Percentiles rank a stretch among this genome's conserved stretches.
phyloP scores from a whole-genome alignment of 2,329 filamentous ascomycete genomes.

The Gaeumannomyces sp. region DNA sequence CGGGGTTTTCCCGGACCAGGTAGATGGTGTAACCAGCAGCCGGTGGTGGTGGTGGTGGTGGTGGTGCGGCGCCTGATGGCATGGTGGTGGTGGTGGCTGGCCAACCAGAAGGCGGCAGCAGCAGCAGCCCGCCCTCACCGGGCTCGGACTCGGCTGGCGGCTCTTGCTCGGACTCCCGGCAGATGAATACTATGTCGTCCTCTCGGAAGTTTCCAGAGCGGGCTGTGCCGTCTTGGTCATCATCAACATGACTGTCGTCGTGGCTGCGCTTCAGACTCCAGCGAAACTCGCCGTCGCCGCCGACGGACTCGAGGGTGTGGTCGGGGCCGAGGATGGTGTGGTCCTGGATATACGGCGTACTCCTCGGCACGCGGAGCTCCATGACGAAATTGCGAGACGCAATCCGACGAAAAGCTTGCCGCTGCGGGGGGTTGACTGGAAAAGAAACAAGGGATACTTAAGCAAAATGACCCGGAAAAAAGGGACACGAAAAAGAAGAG shows the following conservation, averaged over 20 bases:
- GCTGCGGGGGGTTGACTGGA: neutral
- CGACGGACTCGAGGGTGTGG: neutral
- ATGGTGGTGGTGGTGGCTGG: neutral
- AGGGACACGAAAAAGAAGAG: neutral
- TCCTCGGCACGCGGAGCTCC: slow-evolving; percentile 12
- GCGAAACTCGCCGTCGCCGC: slow-evolving; percentile 13
- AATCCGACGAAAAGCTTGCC: neutral
- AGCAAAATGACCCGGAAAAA: neutral
- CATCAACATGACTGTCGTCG: neutral
- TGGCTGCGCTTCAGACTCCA: slow-evolving; percentile 2
- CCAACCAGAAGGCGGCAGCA: neutral
- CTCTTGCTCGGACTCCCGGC: slow-evolving; percentile 5
- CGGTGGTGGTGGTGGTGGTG: too few relatives aligned
- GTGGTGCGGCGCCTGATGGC: too few relatives aligned
- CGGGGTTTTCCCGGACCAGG: slow-evolving; percentile 2
- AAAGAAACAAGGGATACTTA: neutral
- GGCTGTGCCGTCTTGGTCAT: neutral
- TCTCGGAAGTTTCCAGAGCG: neutral
- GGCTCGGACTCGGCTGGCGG: neutral
- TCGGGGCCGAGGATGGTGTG: slow-evolving; percentile 9
- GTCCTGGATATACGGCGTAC: slow-evolving; percentile 15
- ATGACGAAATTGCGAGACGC: neutral
- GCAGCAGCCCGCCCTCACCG: neutral
- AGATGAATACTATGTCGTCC: slow-evolving; percentile 6
- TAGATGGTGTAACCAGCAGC: neutral